phyloP scores from a whole-genome alignment of 306 rosid species.

The Geum urbanum region DNA sequence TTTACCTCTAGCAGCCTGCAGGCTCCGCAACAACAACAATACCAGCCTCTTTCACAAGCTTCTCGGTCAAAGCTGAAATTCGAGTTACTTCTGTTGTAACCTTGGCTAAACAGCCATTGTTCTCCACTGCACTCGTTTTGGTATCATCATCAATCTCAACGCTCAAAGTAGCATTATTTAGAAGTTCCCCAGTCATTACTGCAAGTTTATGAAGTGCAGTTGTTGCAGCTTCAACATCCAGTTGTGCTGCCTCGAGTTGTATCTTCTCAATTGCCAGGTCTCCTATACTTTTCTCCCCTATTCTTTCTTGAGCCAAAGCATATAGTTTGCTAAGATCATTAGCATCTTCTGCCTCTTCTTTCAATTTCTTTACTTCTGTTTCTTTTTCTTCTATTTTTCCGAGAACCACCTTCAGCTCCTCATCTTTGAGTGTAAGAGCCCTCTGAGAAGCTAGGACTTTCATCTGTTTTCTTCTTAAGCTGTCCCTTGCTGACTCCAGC shows the following conservation, averaged over 20 bases:
- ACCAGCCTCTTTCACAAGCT: slow-evolving; percentile 72
- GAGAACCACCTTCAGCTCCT: slow-evolving; percentile 64
- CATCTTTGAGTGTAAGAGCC: slow-evolving; percentile 63
- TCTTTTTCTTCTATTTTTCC: slow-evolving; percentile 59
- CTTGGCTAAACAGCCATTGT: slow-evolving; percentile 31
- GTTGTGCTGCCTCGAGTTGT: slow-evolving; percentile 74
- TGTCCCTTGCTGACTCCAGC: slow-evolving; percentile 59
- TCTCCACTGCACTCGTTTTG: slow-evolving; percentile 15
- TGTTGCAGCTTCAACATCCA: slow-evolving; percentile 80
- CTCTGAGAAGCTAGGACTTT: slow-evolving; percentile 67
- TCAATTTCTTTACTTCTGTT: slow-evolving; percentile 46
- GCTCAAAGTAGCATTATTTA: slow-evolving; percentile 41
- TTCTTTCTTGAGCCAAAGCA: slow-evolving; percentile 56
- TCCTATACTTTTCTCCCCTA: slow-evolving; percentile 46
- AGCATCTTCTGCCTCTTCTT: slow-evolving; percentile 51
- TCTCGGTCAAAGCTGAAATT: slow-evolving; percentile 67
- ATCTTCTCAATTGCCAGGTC: slow-evolving; percentile 76
- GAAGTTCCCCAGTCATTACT: slow-evolving; percentile 57
- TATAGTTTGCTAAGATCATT: slow-evolving; percentile 49
- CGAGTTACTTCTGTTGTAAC: slow-evolving; percentile 52
- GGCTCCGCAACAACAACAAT: slow-evolving; percentile 30
- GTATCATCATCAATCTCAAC: slow-evolving; percentile 39
- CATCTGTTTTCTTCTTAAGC: slow-evolving; percentile 61
- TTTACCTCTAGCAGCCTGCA: slow-evolving; percentile 34
- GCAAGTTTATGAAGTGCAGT: slow-evolving; percentile 63